Evolutionary conservation across 257 asterid genomes (phyloP), one percentile per base, ranked within the genome.

Genomic region (Agastache rugosa): DNA sequence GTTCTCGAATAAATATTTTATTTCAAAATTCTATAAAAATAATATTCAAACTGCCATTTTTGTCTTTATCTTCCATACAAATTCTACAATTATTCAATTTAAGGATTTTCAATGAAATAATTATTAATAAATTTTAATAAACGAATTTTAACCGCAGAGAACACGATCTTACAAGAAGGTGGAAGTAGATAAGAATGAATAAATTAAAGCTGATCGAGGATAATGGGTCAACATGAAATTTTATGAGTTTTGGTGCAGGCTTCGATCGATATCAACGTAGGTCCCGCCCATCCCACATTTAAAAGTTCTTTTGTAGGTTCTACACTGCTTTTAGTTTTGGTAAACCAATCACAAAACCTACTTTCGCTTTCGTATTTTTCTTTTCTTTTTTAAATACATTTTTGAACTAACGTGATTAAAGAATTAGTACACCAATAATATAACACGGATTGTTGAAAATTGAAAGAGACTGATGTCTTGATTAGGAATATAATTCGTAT

Each of bases 281-380:
- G 68, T 42, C 76, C 73, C 60, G 12, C 17, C 17, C n/a, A 6
- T 11, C 41, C 27, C n/a, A 0, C 35, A 48, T 50, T 42, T 7
- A 1, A 63, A 64, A 51, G 8, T 5, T 22, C 19, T 25, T 11
- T 9, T 60, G 62, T 58, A 31, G 45, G 8, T 35, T 35, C 8
- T 35, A 35, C 16, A 6, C 20, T 58, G 78, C 72, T 31, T 31
- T 31, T 31, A 4, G 37, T 72, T 76, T 73, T 50, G 81, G 84
- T 66, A 20, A 44, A 67, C 75, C 79, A 59, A 80, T 80, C 63
- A 47, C 34, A 48, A 4, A 54, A 35, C 67, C 62, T 4, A 37
- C 47, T 41, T 42, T 67, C 62, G 19, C 34, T 41, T 6, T 63
- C 12, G 12, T 23, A 1, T 37, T 34, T 22, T 23, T 3, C 11